Evolutionary conservation across 31 red algal species (phyloP), one percentile per base, ranked within the genome.

Genomic region (Asparagopsis taxiformis): DNA sequence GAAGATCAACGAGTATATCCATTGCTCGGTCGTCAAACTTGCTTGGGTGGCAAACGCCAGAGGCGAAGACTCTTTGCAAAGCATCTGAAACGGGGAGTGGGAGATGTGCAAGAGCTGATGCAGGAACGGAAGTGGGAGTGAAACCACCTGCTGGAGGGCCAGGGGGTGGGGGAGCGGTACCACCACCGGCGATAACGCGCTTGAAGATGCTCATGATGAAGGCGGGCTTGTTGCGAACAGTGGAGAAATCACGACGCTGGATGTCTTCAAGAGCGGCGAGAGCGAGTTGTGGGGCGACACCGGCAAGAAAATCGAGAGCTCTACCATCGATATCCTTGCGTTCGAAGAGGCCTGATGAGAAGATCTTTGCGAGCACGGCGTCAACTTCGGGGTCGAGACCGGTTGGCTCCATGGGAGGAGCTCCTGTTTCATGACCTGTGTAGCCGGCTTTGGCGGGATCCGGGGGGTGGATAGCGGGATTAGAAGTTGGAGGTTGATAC

Each of bases 1-100:
- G 65, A n/a, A 95, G 37, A 37, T 89, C 86, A 30, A 95, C 84
- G 9, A 95, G 76, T 49, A 95, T 85, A 51, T 95, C 91, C 91
- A 95, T 95, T 22, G 91, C 91, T 9, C 84, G 84, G 46, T 95
- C 91, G 58, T 95, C 91, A 77, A 95, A 95, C 32, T 85, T 72
- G 39, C 84, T 82, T 41, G 91, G 91, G 65, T 95, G 91, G 55
- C 91, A 95, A 19, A 95, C 91, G 7, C 91, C 91, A 0, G 84
- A 82, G 23, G 68, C 62, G 30, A 95, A 95, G 3, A 95, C 91
- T 38, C 61, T 50, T 70, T 95, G 91, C 54, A 95, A 79, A 24
- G 78, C 83, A 51, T 89, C 72, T 39, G 79, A 86, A 16, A 95
- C 91, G 11, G 77, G 44, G 13, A 56, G 67, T 10, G 91, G 91